phyloP scores from a whole-genome alignment of 176 grass and related monocot genomes.

The Elymus sibiricus region DNA sequence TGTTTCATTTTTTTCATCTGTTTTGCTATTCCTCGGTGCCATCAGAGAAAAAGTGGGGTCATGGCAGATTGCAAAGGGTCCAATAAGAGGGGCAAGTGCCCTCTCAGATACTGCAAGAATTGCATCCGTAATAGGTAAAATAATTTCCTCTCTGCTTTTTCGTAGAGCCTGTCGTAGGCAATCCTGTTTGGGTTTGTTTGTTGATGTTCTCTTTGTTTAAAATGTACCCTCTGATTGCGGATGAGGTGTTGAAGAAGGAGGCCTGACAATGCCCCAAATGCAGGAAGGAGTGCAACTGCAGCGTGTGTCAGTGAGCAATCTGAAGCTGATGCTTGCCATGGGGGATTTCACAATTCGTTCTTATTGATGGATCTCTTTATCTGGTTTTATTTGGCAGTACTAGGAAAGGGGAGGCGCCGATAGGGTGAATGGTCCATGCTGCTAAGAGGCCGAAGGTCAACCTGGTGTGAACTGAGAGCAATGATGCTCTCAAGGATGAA shows the following conservation, averaged over 20 bases:
- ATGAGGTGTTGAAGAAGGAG: constrained; percentile 32
- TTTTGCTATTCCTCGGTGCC: constrained; percentile 32
- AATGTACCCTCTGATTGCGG: constrained; percentile 51
- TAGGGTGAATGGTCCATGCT: constrained; percentile 27
- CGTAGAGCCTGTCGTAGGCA: not conserved
- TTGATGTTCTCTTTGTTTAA: not conserved
- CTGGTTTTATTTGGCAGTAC: constrained; percentile 46
- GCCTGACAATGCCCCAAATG: constrained; percentile 67
- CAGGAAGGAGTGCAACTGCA: constrained; percentile 65
- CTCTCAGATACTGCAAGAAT: constrained; percentile 62
- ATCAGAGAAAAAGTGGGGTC: constrained; percentile 63
- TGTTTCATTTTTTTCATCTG: not conserved
- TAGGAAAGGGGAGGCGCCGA: constrained; percentile 61
- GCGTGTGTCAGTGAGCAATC: constrained; percentile 59
- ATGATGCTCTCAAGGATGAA: not conserved
- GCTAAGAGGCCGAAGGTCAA: constrained; percentile 37
- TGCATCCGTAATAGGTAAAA: constrained; percentile 64
- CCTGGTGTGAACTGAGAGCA: not conserved
- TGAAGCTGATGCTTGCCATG: not conserved
- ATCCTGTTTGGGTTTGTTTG: not conserved
- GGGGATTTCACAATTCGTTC: not conserved
- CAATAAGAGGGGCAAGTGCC: constrained; percentile 43
- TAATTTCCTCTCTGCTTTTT: not conserved
- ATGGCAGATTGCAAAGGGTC: constrained; percentile 42
- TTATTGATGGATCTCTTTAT: not conserved